These are phyloP conservation scores for Hyphopichia pseudoburtonii DNA, from an alignment of 1,139 yeast species.

Conservation along the genomic window DNA sequence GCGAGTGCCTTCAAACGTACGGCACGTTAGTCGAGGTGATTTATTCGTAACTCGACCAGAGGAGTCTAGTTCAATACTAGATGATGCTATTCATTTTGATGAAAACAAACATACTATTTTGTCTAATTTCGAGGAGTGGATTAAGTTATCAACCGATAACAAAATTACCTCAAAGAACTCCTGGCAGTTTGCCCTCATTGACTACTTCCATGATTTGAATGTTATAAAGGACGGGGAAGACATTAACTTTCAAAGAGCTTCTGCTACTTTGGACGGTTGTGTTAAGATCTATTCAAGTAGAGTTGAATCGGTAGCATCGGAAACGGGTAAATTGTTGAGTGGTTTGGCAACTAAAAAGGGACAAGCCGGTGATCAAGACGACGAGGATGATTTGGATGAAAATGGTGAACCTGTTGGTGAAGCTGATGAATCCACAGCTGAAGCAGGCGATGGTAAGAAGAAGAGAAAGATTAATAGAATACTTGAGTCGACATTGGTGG, in stretches of 20 bases:
- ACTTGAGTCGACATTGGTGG: constrained; percentile 46
- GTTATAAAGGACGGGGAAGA: constrained; percentile 47
- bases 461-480: constrained; percentile 41
- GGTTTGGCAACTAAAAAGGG: constrained; percentile 52
- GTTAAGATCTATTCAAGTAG: constrained; percentile 50
- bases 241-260: constrained; percentile 43
- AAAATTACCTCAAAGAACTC: constrained; percentile 65
- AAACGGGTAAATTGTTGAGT: constrained; percentile 81
- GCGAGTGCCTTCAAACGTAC: constrained; percentile 14
- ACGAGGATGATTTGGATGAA: constrained; percentile 15
- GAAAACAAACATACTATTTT: constrained; percentile 47
- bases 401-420: constrained; percentile 4
- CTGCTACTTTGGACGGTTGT: constrained; percentile 42
- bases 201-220: constrained; percentile 61
- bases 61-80: constrained; percentile 30
- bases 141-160: constrained; percentile 85
- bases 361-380: constrained; percentile 14
- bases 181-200: constrained; percentile 82
- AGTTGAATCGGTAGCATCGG: constrained; percentile 89
- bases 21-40: constrained; percentile 16
- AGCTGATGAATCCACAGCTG: constrained; percentile 13
- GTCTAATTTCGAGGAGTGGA: constrained; percentile 84
- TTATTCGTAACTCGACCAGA: constrained; percentile 21
- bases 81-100: constrained; percentile 45
- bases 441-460: constrained; percentile 20